Base-by-base conservation (phyloP, 1,284 basidiomycete genomes). In the Flammula alnicola region DNA sequence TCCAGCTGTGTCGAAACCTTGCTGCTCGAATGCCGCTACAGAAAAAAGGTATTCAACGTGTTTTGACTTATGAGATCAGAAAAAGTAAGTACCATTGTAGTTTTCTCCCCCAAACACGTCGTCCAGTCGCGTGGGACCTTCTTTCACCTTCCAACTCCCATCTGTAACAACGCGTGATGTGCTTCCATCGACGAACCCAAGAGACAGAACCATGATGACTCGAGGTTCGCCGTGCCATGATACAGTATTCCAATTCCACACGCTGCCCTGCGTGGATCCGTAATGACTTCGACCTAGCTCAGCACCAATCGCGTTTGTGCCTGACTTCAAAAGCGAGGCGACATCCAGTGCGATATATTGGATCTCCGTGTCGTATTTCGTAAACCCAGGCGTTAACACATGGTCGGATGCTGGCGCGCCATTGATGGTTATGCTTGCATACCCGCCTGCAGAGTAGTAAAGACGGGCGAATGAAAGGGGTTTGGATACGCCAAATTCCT, bases 81-180 rank as follows among this genome's bases (percentile, higher is more conserved):
- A 14, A 41, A 22, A 41, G 23, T 31, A 48, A 56, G 7, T 45
- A 65, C 63, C 63, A 53, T 65, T 57, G 38, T 53, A 63, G 35
- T 64, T 65, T 48, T 65, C 63, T 22, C 63, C 63, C 7, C 63
- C 63, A 41, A 64, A 65, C 3, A 65, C 42, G 49, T 65, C 63
- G 39, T 65, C 63, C 6, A 65, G 47, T 4, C 63, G 54, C 7
- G 63, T 65, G 4, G 63, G 63, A 10, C 63, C 63, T 33, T 65
- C 63, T 1, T 45, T 49, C 14, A 59, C 52, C 47, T 57, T 54
- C 63, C 63, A 65, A 6, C 40, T 42, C 12, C 27, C 51, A 36
- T 60, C 60, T 6, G 55, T 52, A 1, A 58, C 56, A 5, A 65
- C 51, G 14, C 41, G 36, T 5, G 48, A 23, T n/a, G 20, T 49